A percentile compares a stretch with the other conserved stretches of the same genome.
phyloP scores from a whole-genome alignment of 805 yeast species.

The Ogataea methanolica region DNA sequence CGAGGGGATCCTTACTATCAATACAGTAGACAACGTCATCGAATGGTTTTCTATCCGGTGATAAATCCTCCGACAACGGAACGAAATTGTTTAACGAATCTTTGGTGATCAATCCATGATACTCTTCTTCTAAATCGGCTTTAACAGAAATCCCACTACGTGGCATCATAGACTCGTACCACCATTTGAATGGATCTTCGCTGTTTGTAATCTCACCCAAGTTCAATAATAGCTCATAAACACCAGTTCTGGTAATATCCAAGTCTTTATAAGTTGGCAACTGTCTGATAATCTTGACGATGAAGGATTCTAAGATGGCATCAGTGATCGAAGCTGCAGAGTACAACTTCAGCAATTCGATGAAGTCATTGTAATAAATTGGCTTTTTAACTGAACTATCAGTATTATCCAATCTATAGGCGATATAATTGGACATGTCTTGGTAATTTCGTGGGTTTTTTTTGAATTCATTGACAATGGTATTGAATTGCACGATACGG shows the following conservation, averaged over 20 bases:
- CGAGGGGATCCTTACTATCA: conserved; percentile 76
- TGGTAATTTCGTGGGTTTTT: conserved; percentile 20
- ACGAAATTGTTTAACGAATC: conserved; percentile 15
- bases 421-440: conserved; percentile 22
- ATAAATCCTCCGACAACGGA: conserved; percentile 14
- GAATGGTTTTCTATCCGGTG: conserved; percentile 34
- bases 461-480: conserved; percentile 27
- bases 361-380: conserved; percentile 30
- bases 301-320: conserved; percentile 44
- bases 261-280: conserved; percentile 27
- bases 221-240: conserved; percentile 44
- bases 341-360: conserved; percentile 49
- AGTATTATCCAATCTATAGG: conserved; percentile 5
- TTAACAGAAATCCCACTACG: conserved; percentile 36
- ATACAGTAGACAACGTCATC: conserved; percentile 65
- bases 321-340: conserved; percentile 49
- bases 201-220: conserved; percentile 24
- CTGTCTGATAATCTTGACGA: conserved; percentile 35
- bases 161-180: conserved; percentile 43
- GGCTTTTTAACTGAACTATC: conserved; percentile 18
- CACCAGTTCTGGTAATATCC: conserved; percentile 49
- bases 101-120: conserved; percentile 29
- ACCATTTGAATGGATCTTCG: conserved; percentile 51
- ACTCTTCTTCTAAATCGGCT: conserved; percentile 40
- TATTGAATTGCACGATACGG: conserved; percentile 31